Evolutionary conservation across 1,284 basidiomycete genomes (phyloP).

Genomic region (Microbotryum violaceum): DNA sequence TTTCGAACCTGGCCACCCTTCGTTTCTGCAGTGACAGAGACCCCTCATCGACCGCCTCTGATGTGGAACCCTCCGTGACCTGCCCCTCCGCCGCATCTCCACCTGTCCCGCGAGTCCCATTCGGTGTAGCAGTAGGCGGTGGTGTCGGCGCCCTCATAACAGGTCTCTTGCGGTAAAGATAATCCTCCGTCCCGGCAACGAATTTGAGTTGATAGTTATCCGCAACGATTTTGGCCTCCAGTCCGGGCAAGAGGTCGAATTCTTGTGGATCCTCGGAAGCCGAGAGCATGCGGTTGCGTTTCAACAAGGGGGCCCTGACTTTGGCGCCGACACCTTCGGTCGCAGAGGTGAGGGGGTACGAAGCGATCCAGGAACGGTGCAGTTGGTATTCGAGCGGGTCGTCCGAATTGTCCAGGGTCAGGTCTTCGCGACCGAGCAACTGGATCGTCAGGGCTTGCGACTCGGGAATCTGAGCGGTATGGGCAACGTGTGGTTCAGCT

Average conservation of each 20-base stretch:
- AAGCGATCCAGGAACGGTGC: slow-evolving; percentile 76
- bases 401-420: slow-evolving; percentile 78
- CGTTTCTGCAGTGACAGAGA: not conserved
- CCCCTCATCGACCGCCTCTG: not conserved
- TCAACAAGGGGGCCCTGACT: slow-evolving; percentile 63
- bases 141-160: not conserved
- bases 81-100: too few species aligned
- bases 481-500: not conserved
- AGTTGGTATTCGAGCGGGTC: slow-evolving; percentile 49
- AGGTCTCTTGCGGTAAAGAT: slow-evolving; percentile 6
- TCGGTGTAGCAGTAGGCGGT: not conserved
- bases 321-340: slow-evolving; percentile 48
- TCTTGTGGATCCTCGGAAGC: slow-evolving; percentile 24
- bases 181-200: slow-evolving; percentile 41
- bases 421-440: slow-evolving; percentile 81
- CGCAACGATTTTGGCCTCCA: slow-evolving; percentile 22
- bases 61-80: not conserved
- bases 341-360: slow-evolving; percentile 59
- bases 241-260: slow-evolving; percentile 20
- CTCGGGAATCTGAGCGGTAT: slow-evolving; percentile 53
- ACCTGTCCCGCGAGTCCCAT: too few species aligned
- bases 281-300: slow-evolving; percentile 35
- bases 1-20: too few species aligned
- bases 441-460: slow-evolving; percentile 70
- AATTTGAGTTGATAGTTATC: slow-evolving; percentile 41